Evolutionary conservation across 2,329 filamentous ascomycete species (phyloP), one percentile per base, ranked within the genome.

Genomic region (Microcera coccophila): DNA sequence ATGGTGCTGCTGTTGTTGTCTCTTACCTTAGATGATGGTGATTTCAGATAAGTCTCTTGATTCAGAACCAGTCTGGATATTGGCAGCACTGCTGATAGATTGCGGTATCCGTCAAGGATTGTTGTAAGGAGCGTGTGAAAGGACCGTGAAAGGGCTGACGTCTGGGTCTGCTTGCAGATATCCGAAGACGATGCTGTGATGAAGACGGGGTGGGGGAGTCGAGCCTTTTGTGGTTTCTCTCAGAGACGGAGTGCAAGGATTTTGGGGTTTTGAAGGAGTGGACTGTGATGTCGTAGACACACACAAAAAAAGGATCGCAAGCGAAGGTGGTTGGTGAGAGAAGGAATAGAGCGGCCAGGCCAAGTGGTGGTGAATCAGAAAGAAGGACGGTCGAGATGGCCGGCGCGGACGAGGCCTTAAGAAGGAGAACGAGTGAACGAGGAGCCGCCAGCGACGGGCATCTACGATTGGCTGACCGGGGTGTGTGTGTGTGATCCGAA

Each of bases 271-370:
- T 43, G 45, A 58, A 62, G 55, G 60, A 62, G 52, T 62, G 60
- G 57, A 62, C 58, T 58, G 60, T 56, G 50, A 55, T 62, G 57
- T 53, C 50, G 44, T 53, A 55, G 50, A 62, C 59, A 62, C 57
- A 56, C 57, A 59, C 36, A 55, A 58, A 39, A n/a, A 59, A 59
- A 54, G 45, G 50, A 59, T 46, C 54, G 53, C 46, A 51, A 49
- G 36, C 40, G 44, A 26, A 42, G 36, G 16, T 28, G 36, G 31
- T 38, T 37, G 36, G 42, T 33, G 38, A 32, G 38, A 39, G 39
- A 36, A 43, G 48, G 46, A 43, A 43, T n/a, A 48, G 50, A 38
- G 32, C 15, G 15, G 50, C 45, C 46, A 47, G 50, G 54, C 49
- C 55, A 53, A 52, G 45, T 46, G 50, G 45, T 52, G 54, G 55